These are phyloP conservation scores for Lenwebbia sp. DNA, from an alignment of 345 rosid species.

Conservation along the genomic window DNA sequence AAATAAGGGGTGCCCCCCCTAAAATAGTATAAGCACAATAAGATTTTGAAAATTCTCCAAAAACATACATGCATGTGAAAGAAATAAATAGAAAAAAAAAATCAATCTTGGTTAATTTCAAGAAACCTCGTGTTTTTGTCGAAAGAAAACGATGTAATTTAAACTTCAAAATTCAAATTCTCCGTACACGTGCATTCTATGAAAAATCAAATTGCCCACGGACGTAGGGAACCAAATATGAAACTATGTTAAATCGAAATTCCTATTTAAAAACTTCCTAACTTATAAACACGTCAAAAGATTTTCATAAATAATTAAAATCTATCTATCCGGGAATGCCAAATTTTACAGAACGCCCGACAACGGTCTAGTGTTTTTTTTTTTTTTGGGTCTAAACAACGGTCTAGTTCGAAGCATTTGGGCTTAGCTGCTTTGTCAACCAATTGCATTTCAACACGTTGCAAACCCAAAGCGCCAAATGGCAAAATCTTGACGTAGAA, in stretches of 20 bases:
- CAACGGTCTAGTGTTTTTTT: neutral
- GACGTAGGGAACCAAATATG: neutral
- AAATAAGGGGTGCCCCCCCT: neutral
- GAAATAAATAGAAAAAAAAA: neutral
- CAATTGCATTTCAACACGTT: neutral
- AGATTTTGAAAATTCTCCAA: neutral
- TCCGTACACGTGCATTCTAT: neutral
- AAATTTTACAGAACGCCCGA: neutral
- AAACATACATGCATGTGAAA: neutral
- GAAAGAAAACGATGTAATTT: neutral
- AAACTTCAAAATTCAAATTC: neutral
- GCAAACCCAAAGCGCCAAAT: neutral
- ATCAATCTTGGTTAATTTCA: neutral
- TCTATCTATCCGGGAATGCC: neutral
- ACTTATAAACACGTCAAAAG: neutral
- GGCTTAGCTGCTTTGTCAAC: neutral
- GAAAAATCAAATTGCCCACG: neutral
- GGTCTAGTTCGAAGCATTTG: neutral
- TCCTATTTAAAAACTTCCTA: neutral
- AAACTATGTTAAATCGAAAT: neutral
- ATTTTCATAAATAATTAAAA: neutral
- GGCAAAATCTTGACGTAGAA: neutral
- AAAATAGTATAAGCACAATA: neutral
- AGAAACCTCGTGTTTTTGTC: neutral
- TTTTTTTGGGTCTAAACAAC: neutral